Percentiles rank a stretch among this genome's conserved stretches.
These are phyloP conservation scores for Maudiozyma bulderi DNA, from an alignment of 805 yeast genomes.

Conservation along the genomic window DNA sequence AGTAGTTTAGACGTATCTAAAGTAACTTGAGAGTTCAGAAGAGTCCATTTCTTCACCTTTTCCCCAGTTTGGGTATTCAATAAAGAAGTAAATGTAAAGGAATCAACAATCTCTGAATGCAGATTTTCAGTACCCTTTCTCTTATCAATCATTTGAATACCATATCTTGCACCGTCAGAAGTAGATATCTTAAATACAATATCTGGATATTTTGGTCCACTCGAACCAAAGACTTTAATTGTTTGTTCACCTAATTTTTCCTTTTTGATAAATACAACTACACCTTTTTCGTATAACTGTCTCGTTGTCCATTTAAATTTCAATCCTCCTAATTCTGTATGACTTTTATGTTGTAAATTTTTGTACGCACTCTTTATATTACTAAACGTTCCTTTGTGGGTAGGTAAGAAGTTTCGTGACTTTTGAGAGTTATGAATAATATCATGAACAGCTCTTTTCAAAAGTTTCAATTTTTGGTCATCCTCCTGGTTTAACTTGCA, in stretches of 20 bases:
- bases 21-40: slow-evolving; percentile 59
- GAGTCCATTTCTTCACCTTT: slow-evolving; percentile 39
- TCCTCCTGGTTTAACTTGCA: slow-evolving; percentile 38
- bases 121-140: slow-evolving; percentile 21
- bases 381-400: slow-evolving; percentile 21
- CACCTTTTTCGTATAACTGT: slow-evolving; percentile 62
- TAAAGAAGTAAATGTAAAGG: slow-evolving; percentile 60
- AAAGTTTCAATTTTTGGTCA: slow-evolving; percentile 32
- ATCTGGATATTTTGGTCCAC: slow-evolving; percentile 49
- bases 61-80: slow-evolving; percentile 65
- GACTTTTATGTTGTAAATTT: slow-evolving; percentile 27
- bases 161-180: slow-evolving; percentile 59
- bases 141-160: slow-evolving; percentile 43
- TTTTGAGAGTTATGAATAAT: slow-evolving; percentile 43
- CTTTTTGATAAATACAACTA: slow-evolving; percentile 53
- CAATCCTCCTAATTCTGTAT: slow-evolving; percentile 31
- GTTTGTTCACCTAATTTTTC: slow-evolving; percentile 32
- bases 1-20: slow-evolving; percentile 62
- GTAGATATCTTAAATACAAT: slow-evolving; percentile 67
- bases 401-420: slow-evolving; percentile 22
- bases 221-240: slow-evolving; percentile 31
- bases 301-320: slow-evolving; percentile 70
- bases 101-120: slow-evolving; percentile 29
- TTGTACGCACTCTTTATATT: slow-evolving; percentile 35
- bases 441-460: slow-evolving; percentile 40